These are phyloP conservation scores for Blepharisma japonicum DNA, from an alignment of 73 alveolate species.

Conservation along the genomic window DNA sequence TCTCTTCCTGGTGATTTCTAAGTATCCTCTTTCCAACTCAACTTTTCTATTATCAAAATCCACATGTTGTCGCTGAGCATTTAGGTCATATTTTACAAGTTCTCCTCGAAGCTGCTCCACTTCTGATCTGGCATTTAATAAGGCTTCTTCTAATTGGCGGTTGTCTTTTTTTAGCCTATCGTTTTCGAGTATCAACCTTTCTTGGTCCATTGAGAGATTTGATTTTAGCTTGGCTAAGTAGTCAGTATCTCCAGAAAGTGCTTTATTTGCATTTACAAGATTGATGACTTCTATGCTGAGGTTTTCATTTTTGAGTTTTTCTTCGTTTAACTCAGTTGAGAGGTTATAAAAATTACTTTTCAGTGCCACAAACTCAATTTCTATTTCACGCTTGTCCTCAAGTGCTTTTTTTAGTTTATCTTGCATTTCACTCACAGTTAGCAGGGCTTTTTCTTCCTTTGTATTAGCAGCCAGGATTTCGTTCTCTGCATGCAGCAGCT, in stretches of 20 bases:
- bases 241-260: slow-evolving; percentile 58
- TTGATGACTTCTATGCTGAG: slow-evolving; percentile 76
- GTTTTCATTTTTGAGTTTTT: slow-evolving; percentile 85
- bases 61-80: slow-evolving; percentile 55
- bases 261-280: slow-evolving; percentile 79
- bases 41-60: slow-evolving; percentile 70
- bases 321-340: slow-evolving; percentile 80
- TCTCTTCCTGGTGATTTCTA: slow-evolving; percentile 59
- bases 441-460: slow-evolving; percentile 79
- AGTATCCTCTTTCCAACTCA: slow-evolving; percentile 73
- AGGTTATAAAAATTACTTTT: slow-evolving; percentile 87
- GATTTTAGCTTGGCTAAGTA: slow-evolving; percentile 30
- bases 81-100: slow-evolving; percentile 64
- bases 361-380: slow-evolving; percentile 85
- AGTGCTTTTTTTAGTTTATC: slow-evolving; percentile 68
- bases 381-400: slow-evolving; percentile 76
- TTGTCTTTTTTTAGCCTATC: slow-evolving; percentile 64
- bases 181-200: slow-evolving; percentile 35
- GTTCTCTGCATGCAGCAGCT: slow-evolving; percentile 92
- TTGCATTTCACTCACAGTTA: slow-evolving; percentile 56
- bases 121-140: slow-evolving; percentile 77
- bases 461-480: slow-evolving; percentile 85
- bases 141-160: slow-evolving; percentile 60
- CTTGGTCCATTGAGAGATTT: neutral
- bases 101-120: slow-evolving; percentile 79